Conservation (phyloP, 1,284 basidiomycete genomes). For the Ganoderma lucidum region DNA sequence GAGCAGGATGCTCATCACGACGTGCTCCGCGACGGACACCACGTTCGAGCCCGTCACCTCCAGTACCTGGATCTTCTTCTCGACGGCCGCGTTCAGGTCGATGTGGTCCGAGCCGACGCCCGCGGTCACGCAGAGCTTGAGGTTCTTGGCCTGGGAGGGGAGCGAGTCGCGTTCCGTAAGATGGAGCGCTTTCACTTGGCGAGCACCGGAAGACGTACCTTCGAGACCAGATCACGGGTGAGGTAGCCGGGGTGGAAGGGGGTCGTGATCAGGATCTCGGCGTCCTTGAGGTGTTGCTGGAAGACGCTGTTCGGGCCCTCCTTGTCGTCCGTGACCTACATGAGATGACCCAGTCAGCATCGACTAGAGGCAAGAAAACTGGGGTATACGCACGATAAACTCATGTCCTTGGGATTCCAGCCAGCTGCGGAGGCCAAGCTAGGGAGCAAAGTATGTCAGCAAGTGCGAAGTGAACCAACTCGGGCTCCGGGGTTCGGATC, state of each 20-base stretch:
- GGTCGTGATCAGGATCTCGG: constrained; percentile 86
- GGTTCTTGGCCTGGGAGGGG: constrained; percentile 70
- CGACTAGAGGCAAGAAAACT: background rate
- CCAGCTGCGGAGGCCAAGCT: constrained; percentile 82
- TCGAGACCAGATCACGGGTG: constrained; percentile 76
- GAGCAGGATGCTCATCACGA: constrained; percentile 84
- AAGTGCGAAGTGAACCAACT: background rate
- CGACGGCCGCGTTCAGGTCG: constrained; percentile 89
- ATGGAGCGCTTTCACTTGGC: background rate
- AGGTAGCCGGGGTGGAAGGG: constrained; percentile 95
- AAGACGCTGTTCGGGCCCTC: constrained; percentile 89
- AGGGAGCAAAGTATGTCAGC: background rate
- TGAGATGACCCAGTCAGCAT: background rate
- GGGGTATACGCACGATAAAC: constrained; percentile 55
- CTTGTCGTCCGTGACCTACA: constrained; percentile 86
- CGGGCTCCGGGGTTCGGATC: too few species aligned
- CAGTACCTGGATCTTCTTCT: constrained; percentile 76
- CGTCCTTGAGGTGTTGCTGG: constrained; percentile 87
- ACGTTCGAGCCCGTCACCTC: constrained; percentile 65
- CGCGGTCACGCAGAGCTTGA: constrained; percentile 93
- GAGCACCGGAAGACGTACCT: constrained; percentile 14
- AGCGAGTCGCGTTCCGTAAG: background rate
- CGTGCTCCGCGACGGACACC: constrained; percentile 91
- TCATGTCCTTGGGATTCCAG: constrained; percentile 83
- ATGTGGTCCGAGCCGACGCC: constrained; percentile 97